These are phyloP conservation scores for Sphagnurus paluster DNA, from an alignment of 1,284 basidiomycete genomes.

Conservation along the genomic window DNA sequence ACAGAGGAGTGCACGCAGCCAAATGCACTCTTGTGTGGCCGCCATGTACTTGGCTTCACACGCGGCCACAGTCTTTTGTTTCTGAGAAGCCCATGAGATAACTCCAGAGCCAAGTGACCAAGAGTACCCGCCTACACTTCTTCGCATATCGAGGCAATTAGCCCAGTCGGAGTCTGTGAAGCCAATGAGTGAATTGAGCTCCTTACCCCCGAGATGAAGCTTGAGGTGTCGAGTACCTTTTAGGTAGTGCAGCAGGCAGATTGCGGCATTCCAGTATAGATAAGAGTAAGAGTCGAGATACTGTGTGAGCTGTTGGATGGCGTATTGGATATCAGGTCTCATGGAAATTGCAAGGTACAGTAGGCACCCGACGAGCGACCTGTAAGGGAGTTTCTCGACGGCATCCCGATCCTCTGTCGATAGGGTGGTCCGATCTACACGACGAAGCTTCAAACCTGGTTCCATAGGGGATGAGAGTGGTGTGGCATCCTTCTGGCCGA, in stretches of 20 bases:
- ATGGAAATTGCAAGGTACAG: no score
- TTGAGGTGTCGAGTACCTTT: constrained; percentile 32
- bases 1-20: constrained; percentile 17
- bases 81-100: constrained; percentile 21
- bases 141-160: constrained; percentile 24
- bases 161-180: constrained; percentile 44
- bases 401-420: no score
- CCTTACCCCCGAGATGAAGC: constrained; percentile 30
- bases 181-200: constrained; percentile 27
- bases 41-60: constrained; percentile 30
- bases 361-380: no score
- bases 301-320: constrained; percentile 32
- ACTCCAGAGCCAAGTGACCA: not conserved
- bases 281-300: constrained; percentile 30
- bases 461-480: no score
- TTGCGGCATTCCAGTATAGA: constrained; percentile 38
- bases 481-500: no score
- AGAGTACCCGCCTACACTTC: constrained; percentile 37
- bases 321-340: constrained; percentile 40
- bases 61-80: constrained; percentile 29
- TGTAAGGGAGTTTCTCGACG: no score
- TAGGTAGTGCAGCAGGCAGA: constrained; percentile 42
- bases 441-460: no score
- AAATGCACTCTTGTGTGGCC: constrained; percentile 14
- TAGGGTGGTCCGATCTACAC: no score